A percentile compares a stretch with the other conserved stretches of the same genome.
These are phyloP conservation scores for Colletotrichum karsti DNA, from an alignment of 2,329 filamentous ascomycete species.

Conservation along the genomic window DNA sequence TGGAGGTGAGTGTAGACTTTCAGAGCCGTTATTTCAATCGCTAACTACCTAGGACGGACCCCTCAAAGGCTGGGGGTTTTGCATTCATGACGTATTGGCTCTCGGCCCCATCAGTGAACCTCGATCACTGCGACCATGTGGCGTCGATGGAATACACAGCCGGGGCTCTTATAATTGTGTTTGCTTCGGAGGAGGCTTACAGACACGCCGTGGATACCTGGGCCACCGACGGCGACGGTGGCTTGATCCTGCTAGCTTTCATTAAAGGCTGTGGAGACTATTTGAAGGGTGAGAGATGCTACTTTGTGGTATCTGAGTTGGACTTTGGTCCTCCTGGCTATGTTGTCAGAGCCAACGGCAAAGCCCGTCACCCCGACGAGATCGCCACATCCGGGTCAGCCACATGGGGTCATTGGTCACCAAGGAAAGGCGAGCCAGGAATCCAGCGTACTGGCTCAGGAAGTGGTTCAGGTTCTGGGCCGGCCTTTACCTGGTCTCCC, in stretches of 20 bases:
- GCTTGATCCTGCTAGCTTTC: slow-evolving; percentile 37
- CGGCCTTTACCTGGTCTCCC: neutral
- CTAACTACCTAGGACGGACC: neutral
- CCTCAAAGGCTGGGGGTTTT: slow-evolving; percentile 30
- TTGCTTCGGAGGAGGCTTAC: neutral
- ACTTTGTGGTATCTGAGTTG: slow-evolving; percentile 35
- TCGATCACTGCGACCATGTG: slow-evolving; percentile 37
- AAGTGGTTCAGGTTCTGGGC: neutral
- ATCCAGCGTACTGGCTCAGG: neutral
- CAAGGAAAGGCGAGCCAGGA: neutral
- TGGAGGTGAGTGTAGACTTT: slow-evolving; percentile 15
- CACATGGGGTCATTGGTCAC: neutral
- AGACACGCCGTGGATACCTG: slow-evolving; percentile 25
- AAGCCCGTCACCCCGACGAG: neutral
- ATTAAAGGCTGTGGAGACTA: slow-evolving; percentile 36
- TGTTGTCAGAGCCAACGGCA: slow-evolving; percentile 31
- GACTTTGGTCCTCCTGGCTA: slow-evolving; percentile 25
- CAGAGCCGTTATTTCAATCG: accelerated
- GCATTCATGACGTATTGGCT: slow-evolving; percentile 38
- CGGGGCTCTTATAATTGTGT: neutral
- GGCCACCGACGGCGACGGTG: slow-evolving; percentile 27
- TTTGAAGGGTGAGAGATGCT: slow-evolving; percentile 38
- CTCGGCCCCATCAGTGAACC: slow-evolving; percentile 37
- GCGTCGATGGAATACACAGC: slow-evolving; percentile 14
- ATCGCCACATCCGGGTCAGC: neutral